phyloP scores from a whole-genome alignment of 768 basidiomycete genomes.

The Collybia sp. region DNA sequence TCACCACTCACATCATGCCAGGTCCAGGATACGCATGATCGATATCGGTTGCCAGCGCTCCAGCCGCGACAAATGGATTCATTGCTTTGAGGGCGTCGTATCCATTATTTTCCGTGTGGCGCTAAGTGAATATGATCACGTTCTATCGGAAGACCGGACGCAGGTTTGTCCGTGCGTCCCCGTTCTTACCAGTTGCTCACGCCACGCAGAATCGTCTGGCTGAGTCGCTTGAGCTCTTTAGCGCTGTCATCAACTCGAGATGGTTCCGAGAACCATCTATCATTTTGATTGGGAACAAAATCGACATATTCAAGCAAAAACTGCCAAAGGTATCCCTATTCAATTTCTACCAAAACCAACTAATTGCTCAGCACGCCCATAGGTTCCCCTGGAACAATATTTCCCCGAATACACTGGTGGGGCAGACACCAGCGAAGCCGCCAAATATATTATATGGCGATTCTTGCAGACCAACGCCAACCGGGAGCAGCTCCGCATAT shows the following conservation, averaged over 20 bases:
- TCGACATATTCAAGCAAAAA: constrained; percentile 89
- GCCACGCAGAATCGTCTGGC: not conserved
- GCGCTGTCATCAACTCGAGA: constrained; percentile 88
- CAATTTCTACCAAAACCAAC: not conserved
- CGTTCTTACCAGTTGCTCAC: not conserved
- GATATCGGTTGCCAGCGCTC: not conserved
- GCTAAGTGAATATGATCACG: not conserved
- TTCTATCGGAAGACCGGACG: not conserved
- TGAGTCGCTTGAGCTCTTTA: constrained; percentile 66
- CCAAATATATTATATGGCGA: constrained; percentile 91
- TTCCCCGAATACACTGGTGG: constrained; percentile 91
- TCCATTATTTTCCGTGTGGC: not conserved
- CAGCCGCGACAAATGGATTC: not conserved
- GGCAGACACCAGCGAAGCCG: constrained; percentile 87
- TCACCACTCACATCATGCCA: not conserved
- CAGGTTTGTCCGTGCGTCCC: not conserved
- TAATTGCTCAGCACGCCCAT: constrained; percentile 50
- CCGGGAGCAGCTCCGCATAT: constrained; percentile 79
- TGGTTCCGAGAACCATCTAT: constrained; percentile 92
- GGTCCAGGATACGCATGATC: not conserved
- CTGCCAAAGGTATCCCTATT: constrained; percentile 46
- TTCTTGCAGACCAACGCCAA: constrained; percentile 94
- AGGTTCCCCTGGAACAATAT: constrained; percentile 70
- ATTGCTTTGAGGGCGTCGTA: not conserved
- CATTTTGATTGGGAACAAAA: constrained; percentile 91